Evolutionary conservation across 192 early-diverging fungal species (phyloP).

Genomic region (Coemansia javaensis): DNA sequence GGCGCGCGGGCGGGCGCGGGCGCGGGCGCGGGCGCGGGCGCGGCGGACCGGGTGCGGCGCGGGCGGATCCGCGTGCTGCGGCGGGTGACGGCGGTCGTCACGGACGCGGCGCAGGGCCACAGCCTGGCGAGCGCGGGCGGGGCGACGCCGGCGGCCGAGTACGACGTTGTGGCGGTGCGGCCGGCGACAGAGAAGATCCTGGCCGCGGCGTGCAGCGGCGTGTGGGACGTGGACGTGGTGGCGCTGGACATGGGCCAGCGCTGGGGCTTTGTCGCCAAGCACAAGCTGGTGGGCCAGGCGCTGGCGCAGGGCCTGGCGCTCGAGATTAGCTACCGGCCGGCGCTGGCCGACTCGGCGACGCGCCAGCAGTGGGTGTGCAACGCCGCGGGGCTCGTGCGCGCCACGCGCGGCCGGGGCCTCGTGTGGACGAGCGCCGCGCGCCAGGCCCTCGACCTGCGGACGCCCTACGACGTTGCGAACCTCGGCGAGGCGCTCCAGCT

Average conservation of each 20-base stretch:
- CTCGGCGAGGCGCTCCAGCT: slow-evolving; percentile 43
- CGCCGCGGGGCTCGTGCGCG: slow-evolving; percentile 32
- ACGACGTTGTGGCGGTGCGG: slow-evolving; percentile 45
- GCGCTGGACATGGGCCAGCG: slow-evolving; percentile 42
- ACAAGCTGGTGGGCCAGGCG: slow-evolving; percentile 41
- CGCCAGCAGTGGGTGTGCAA: slow-evolving; percentile 51
- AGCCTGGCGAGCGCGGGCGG: slow-evolving; percentile 16
- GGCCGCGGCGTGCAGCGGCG: slow-evolving; percentile 27
- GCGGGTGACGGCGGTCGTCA: slow-evolving; percentile 30
- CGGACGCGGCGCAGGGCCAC: slow-evolving; percentile 35
- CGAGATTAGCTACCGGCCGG: slow-evolving; percentile 28
- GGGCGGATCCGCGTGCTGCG: slow-evolving; percentile 34
- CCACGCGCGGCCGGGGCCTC: slow-evolving; percentile 27
- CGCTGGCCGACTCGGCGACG: slow-evolving; percentile 16
- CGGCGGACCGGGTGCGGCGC: slow-evolving; percentile 4
- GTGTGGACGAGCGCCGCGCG: slow-evolving; percentile 37
- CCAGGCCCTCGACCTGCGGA: slow-evolving; percentile 29
- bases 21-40: slow-evolving; percentile 1
- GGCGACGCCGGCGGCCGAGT: slow-evolving; percentile 11
- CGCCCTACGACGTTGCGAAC: slow-evolving; percentile 39
- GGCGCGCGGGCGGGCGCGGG: slow-evolving; percentile 15
- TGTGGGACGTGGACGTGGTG: slow-evolving; percentile 41
- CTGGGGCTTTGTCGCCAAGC: slow-evolving; percentile 44
- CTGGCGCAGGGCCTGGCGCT: slow-evolving; percentile 23
- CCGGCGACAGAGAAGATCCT: slow-evolving; percentile 33